Evolutionary conservation across 1,139 yeast species (phyloP).

Genomic region (Suhomyces bokatorum): DNA sequence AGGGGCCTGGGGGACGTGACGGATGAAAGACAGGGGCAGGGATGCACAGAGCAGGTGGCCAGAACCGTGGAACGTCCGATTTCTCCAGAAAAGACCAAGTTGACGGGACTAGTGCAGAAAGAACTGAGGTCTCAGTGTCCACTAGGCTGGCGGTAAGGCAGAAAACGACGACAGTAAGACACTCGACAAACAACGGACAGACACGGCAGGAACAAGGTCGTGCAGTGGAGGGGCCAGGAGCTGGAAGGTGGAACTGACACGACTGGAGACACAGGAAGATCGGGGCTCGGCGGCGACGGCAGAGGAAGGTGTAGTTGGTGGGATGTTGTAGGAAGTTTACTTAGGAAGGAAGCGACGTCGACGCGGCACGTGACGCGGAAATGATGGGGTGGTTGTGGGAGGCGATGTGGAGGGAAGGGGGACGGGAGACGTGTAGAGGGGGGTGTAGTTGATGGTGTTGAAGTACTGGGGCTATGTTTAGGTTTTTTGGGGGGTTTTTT

Average conservation of each 20-base stretch:
- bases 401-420: not conserved
- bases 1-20: no score
- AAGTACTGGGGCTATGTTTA: no score
- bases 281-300: not conserved
- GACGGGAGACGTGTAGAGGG: no score
- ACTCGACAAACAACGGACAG: not conserved
- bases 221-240: not conserved
- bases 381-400: not conserved
- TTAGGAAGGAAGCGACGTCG: not conserved
- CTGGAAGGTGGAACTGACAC: not conserved
- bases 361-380: not conserved
- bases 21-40: not conserved
- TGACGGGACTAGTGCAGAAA: not conserved
- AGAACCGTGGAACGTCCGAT: not conserved
- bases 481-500: no score
- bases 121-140: not conserved
- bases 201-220: not conserved
- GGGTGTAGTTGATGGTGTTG: no score
- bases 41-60: not conserved
- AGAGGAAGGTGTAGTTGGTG: not conserved
- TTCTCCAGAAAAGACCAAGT: not conserved
- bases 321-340: not conserved
- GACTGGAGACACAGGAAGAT: not conserved
- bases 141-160: not conserved
- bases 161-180: not conserved